Conservation (phyloP, 2,329 filamentous ascomycete genomes). For the Coniochaeta pulveracea region DNA sequence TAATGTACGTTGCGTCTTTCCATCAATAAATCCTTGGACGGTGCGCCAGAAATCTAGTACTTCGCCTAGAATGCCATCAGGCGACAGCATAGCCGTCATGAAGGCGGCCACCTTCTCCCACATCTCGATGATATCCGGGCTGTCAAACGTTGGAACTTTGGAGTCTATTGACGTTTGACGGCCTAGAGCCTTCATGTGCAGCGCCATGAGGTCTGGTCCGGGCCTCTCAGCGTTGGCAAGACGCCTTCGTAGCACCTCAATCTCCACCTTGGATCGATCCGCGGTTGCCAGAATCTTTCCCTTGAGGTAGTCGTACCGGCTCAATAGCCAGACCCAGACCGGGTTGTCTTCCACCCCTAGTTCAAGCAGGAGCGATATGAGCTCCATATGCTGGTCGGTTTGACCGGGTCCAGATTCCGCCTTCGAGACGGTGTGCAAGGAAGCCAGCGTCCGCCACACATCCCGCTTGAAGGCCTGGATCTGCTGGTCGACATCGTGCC, state of each 20-base stretch:
- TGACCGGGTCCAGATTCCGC: conserved; percentile 35
- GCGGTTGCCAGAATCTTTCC: conserved; percentile 70
- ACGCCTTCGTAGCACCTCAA: conserved; percentile 78
- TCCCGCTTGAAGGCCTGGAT: conserved; percentile 81
- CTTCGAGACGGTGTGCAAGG: conserved; percentile 47
- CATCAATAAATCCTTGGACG: conserved; percentile 79
- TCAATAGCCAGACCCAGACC: conserved; percentile 91
- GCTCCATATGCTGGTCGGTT: conserved; percentile 80
- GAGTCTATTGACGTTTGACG: conserved; percentile 55
- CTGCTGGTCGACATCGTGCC: conserved; percentile 84
- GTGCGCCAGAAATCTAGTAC: conserved; percentile 91
- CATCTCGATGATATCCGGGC: conserved; percentile 69
- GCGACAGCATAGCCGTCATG: conserved; percentile 61
- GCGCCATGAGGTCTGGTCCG: conserved; percentile 54
- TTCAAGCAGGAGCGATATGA: conserved; percentile 83
- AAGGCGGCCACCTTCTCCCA: conserved; percentile 84
- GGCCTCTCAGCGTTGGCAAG: conserved; percentile 67
- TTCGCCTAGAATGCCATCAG: conserved; percentile 75
- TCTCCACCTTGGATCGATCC: conserved; percentile 81
- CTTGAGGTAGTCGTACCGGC: conserved; percentile 80
- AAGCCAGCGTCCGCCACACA: conserved; percentile 71
- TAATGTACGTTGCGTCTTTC: conserved; percentile 67
- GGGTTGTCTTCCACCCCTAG: conserved; percentile 92
- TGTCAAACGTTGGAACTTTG: conserved; percentile 58
- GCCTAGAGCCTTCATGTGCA: conserved; percentile 63